phyloP scores from a whole-genome alignment of 2,329 filamentous ascomycete genomes.

The Fusarium veterinarium region DNA sequence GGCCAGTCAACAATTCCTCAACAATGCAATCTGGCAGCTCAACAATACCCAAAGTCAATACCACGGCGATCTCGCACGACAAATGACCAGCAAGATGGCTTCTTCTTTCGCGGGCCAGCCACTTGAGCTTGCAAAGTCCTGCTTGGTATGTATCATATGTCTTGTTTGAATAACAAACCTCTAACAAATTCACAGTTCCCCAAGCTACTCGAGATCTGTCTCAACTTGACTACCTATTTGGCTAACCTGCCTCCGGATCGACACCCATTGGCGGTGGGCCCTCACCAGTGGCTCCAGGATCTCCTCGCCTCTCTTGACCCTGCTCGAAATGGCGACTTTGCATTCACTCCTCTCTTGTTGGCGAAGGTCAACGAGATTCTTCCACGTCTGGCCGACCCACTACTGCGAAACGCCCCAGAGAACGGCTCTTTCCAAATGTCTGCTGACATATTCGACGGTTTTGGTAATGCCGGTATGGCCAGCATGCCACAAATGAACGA shows the following conservation, averaged over 20 bases:
- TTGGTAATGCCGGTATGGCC: conserved; percentile 71
- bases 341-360: conserved; percentile 81
- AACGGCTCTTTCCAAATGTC: conserved; percentile 55
- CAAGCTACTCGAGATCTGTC: conserved; percentile 82
- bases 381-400: conserved; percentile 69
- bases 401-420: conserved; percentile 70
- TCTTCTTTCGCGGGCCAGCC: conserved; percentile 77
- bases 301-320: conserved; percentile 75
- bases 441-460: conserved; percentile 73
- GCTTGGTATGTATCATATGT: conserved; percentile 66
- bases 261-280: conserved; percentile 72
- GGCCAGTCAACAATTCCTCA: conserved; percentile 73
- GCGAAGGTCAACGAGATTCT: conserved; percentile 80
- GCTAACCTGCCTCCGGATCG: conserved; percentile 70
- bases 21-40: conserved; percentile 72
- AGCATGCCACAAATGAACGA: conserved; percentile 62
- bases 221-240: conserved; percentile 78
- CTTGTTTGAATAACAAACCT: not conserved
- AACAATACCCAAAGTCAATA: conserved; percentile 49
- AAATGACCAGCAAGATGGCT: conserved; percentile 70
- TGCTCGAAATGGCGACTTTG: conserved; percentile 79
- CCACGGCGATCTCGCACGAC: not conserved
- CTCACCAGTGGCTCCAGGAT: conserved; percentile 78
- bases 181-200: conserved; percentile 67
- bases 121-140: conserved; percentile 80